These are phyloP conservation scores for Lactarius psammicola DNA, from an alignment of 768 basidiomycete genomes.

Conservation along the genomic window DNA sequence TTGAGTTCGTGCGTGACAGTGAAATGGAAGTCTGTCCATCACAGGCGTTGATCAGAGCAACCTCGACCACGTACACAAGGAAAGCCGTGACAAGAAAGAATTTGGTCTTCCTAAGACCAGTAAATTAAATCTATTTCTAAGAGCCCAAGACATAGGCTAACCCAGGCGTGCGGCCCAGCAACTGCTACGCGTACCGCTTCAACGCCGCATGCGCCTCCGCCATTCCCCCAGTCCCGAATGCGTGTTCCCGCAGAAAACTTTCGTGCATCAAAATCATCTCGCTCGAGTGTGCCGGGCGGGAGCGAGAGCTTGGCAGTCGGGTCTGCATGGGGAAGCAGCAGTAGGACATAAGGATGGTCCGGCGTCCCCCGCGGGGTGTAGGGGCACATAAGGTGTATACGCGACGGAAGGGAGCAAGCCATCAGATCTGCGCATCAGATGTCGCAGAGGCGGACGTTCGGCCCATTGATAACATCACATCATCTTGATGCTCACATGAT, in stretches of 20 bases:
- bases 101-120: too few relatives aligned
- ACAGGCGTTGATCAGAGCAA: too few relatives aligned
- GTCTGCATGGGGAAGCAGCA: conserved; percentile 70
- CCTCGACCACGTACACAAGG: too few relatives aligned
- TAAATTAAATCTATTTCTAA: neutral
- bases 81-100: too few relatives aligned
- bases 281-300: conserved; percentile 34
- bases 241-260: conserved; percentile 58
- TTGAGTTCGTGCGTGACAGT: too few relatives aligned
- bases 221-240: conserved; percentile 50
- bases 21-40: too few relatives aligned
- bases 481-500: conserved; percentile 22
- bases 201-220: conserved; percentile 77
- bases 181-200: too few relatives aligned
- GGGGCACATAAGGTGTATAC: conserved; percentile 80
- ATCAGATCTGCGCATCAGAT: too few relatives aligned
- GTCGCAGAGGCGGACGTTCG: conserved; percentile 74
- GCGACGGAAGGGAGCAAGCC: conserved; percentile 39
- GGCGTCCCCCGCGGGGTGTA: conserved; percentile 91
- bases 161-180: too few relatives aligned
- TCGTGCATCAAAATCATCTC: conserved; percentile 65
- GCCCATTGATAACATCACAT: too few relatives aligned
- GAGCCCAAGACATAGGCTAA: too few relatives aligned
- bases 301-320: conserved; percentile 32
- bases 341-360: conserved; percentile 83